These are phyloP conservation scores for Neurospora sp. DNA, from an alignment of 495 filamentous ascomycete species.

Conservation along the genomic window DNA sequence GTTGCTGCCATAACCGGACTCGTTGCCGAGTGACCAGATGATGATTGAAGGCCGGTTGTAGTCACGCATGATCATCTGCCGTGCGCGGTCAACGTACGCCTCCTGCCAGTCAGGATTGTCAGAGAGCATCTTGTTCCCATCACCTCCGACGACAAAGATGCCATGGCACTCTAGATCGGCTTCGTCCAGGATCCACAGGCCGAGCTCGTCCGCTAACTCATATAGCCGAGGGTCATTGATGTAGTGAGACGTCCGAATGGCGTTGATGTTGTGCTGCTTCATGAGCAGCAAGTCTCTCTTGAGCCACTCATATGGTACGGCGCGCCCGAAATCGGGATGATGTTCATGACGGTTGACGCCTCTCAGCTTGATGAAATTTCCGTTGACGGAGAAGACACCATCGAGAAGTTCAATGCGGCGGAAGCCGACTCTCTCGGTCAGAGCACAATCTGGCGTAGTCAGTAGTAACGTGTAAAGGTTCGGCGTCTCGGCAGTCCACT, in stretches of 20 bases:
- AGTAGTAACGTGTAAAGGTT: slow-evolving; percentile 47
- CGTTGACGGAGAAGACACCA: slow-evolving; percentile 52
- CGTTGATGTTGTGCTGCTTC: slow-evolving; percentile 61
- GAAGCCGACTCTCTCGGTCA: slow-evolving; percentile 50
- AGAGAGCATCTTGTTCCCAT: slow-evolving; percentile 41
- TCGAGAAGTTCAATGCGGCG: slow-evolving; percentile 45
- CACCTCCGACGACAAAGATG: slow-evolving; percentile 42
- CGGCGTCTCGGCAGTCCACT: slow-evolving; percentile 65
- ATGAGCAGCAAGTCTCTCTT: slow-evolving; percentile 50
- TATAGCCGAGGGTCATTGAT: slow-evolving; percentile 52
- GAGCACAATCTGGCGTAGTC: slow-evolving; percentile 25
- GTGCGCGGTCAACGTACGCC: slow-evolving; percentile 60
- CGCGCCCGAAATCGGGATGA: slow-evolving; percentile 48
- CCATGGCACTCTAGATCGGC: slow-evolving; percentile 68
- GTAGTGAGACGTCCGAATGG: slow-evolving; percentile 57
- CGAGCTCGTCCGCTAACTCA: slow-evolving; percentile 57
- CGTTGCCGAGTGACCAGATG: slow-evolving; percentile 67
- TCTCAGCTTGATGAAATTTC: slow-evolving; percentile 46
- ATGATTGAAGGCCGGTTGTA: slow-evolving; percentile 59
- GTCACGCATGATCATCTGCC: slow-evolving; percentile 56
- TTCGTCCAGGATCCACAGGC: slow-evolving; percentile 64
- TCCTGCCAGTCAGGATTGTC: slow-evolving; percentile 60
- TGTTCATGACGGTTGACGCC: slow-evolving; percentile 66
- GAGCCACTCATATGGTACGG: slow-evolving; percentile 48
- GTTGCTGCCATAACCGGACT: slow-evolving; percentile 61